phyloP scores from a whole-genome alignment of 331 rosid genomes.

The Spiraea crenata region DNA sequence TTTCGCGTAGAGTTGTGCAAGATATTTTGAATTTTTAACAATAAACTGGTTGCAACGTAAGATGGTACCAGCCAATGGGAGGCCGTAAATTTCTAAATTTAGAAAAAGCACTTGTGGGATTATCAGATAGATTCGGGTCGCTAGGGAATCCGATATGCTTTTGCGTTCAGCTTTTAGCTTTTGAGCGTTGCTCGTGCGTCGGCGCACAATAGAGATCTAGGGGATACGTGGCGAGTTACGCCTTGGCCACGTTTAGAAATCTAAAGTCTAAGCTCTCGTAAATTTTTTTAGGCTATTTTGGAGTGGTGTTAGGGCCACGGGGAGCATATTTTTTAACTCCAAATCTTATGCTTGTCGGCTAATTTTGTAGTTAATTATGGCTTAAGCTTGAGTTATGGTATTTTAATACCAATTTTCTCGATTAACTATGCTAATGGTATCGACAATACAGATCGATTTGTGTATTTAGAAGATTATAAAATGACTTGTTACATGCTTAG shows the following conservation, averaged over 20 bases:
- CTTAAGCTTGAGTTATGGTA: neutral
- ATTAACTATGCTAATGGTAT: neutral
- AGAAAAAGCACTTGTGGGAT: neutral
- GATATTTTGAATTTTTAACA: neutral
- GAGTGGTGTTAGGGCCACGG: constrained; percentile 37
- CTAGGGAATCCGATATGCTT: constrained; percentile 27
- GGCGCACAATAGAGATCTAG: constrained; percentile 15
- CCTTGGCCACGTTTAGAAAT: constrained; percentile 20
- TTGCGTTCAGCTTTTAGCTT: constrained; percentile 14
- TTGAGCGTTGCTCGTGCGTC: constrained; percentile 17
- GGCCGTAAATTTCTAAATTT: neutral
- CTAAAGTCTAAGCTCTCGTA: neutral
- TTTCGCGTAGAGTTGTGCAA: neutral
- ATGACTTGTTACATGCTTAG: neutral
- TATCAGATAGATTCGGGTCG: constrained; percentile 32
- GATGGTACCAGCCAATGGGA: neutral
- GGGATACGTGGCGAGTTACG: neutral
- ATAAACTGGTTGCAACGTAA: neutral
- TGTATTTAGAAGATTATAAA: no score
- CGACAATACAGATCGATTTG: no score
- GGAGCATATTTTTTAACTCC: constrained; percentile 48
- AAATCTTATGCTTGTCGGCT: constrained; percentile 17
- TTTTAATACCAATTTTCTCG: neutral
- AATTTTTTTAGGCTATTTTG: constrained; percentile 14
- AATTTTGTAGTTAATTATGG: neutral